A percentile compares a stretch with the other conserved stretches of the same genome.
Evolutionary conservation across 352 stramenopile species (phyloP).

Genomic region (Plasmopara muralis): DNA sequence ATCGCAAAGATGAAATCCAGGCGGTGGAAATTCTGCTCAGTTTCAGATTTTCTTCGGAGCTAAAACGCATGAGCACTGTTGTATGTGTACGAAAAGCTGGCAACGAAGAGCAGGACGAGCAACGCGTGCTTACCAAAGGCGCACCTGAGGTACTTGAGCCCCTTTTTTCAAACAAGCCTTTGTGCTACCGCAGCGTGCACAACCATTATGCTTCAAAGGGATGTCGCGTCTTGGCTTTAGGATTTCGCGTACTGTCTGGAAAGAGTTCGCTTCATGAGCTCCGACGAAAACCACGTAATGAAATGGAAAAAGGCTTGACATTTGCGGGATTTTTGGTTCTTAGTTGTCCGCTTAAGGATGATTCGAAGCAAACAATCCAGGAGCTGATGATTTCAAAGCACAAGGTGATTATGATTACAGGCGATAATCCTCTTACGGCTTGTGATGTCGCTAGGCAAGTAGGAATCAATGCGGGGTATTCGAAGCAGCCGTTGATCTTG

Average conservation of each 20-base stretch:
- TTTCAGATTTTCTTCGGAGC: slow-evolving; percentile 94
- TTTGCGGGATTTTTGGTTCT: slow-evolving; percentile 94
- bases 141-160: slow-evolving; percentile 91
- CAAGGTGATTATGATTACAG: slow-evolving; percentile 96
- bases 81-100: slow-evolving; percentile 73
- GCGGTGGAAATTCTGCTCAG: slow-evolving; percentile 93
- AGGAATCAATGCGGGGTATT: slow-evolving; percentile 91
- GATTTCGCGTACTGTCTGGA: slow-evolving; percentile 85
- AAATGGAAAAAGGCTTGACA: slow-evolving; percentile 88
- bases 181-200: slow-evolving; percentile 86
- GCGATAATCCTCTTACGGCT: slow-evolving; percentile 96
- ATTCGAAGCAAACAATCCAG: slow-evolving; percentile 92
- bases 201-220: slow-evolving; percentile 72
- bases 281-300: slow-evolving; percentile 64
- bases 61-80: slow-evolving; percentile 97
- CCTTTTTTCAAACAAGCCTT: slow-evolving; percentile 84
- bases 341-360: slow-evolving; percentile 92
- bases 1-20: slow-evolving; percentile 44
- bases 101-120: slow-evolving; percentile 64
- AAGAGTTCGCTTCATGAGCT: slow-evolving; percentile 51
- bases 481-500: slow-evolving; percentile 66
- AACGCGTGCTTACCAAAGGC: slow-evolving; percentile 94
- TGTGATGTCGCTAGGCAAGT: slow-evolving; percentile 95
- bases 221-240: slow-evolving; percentile 93
- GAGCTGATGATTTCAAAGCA: slow-evolving; percentile 90